Conservation (phyloP, 208 protist genomes). For the Naegleria fowleri region DNA sequence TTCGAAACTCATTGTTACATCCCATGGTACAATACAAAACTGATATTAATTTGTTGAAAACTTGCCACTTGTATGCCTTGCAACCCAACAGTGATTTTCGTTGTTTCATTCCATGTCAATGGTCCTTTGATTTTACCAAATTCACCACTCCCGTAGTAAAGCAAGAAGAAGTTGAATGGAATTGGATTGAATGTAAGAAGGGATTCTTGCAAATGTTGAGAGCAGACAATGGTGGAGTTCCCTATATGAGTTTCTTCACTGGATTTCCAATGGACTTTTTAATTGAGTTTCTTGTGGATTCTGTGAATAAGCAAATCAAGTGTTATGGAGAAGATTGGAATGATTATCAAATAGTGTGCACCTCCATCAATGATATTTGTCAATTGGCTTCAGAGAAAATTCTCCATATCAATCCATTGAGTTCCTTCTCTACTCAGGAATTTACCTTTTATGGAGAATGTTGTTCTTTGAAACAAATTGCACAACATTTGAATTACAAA, state of each 20-base stretch:
- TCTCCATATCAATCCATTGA: background rate
- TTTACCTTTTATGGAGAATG: background rate
- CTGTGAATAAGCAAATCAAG: background rate
- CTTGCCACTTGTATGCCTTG: background rate
- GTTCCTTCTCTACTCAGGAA: background rate
- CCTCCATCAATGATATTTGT: background rate
- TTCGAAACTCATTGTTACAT: background rate
- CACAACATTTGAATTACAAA: background rate
- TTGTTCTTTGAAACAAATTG: background rate
- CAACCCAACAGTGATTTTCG: background rate
- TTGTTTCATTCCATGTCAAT: background rate
- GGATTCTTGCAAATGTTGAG: background rate
- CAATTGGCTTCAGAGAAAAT: background rate
- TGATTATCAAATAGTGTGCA: background rate
- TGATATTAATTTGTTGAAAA: background rate
- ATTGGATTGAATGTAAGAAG: background rate
- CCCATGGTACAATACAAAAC: background rate
- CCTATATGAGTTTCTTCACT: background rate
- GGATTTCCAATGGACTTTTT: background rate
- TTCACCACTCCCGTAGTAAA: background rate
- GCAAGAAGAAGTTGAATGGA: background rate
- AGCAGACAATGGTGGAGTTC: background rate
- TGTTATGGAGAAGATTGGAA: background rate
- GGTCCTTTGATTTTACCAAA: background rate
- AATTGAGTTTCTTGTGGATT: background rate